Conservation (phyloP, 1,284 basidiomycete species). For the Cryptococcus deneoformans region DNA sequence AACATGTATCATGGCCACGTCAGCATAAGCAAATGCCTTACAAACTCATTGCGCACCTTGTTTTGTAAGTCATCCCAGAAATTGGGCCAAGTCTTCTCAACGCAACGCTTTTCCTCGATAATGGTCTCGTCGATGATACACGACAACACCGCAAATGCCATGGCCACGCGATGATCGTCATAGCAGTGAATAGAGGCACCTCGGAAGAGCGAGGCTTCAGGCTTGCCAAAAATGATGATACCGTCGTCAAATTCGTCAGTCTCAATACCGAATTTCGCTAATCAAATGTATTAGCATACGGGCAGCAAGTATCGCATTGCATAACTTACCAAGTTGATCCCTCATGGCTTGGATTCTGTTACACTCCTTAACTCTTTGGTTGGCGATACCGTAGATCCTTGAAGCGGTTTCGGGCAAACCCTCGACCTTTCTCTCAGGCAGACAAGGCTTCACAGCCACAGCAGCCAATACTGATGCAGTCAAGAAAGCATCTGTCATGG, state of each 20-base stretch:
- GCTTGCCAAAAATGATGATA: slow-evolving; percentile 80
- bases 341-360: slow-evolving; percentile 97
- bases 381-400: slow-evolving; percentile 92
- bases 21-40: too few relatives aligned
- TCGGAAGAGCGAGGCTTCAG: slow-evolving; percentile 60
- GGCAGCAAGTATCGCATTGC: too few relatives aligned
- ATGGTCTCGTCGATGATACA: slow-evolving; percentile 70
- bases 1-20: not conserved
- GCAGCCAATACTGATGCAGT: slow-evolving; percentile 91
- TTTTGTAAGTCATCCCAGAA: slow-evolving; percentile 99
- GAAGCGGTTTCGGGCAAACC: slow-evolving; percentile 56
- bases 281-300: not conserved
- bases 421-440: slow-evolving; percentile 42
- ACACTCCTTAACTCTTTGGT: slow-evolving; percentile 98
- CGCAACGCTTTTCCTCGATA: slow-evolving; percentile 94
- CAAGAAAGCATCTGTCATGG: slow-evolving; percentile 99
- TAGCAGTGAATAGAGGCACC: slow-evolving; percentile 88
- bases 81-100: slow-evolving; percentile 99
- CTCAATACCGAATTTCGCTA: slow-evolving; percentile 92
- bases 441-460: slow-evolving; percentile 62
- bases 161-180: slow-evolving; percentile 97
- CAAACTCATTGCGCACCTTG: slow-evolving; percentile 58
- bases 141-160: slow-evolving; percentile 93
- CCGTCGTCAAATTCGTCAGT: slow-evolving; percentile 93
- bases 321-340: slow-evolving; percentile 74